A percentile compares a stretch with the other conserved stretches of the same genome.
phyloP scores from a whole-genome alignment of 2,329 filamentous ascomycete species.

The Aotearoamyces nothofagi region DNA sequence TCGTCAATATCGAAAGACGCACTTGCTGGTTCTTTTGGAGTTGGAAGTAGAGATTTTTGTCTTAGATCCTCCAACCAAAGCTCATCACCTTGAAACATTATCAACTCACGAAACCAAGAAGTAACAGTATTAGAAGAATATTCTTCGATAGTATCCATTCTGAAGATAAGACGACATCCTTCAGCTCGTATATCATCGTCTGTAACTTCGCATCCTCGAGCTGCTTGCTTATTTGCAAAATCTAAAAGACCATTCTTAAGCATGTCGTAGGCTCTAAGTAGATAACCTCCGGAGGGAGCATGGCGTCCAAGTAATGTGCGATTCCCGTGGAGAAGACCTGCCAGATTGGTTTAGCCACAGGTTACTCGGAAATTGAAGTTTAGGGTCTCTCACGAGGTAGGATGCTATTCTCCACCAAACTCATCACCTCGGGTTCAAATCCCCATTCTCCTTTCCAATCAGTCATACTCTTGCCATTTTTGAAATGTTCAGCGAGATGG shows the following conservation, averaged over 20 bases:
- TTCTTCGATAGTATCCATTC: constrained; percentile 31
- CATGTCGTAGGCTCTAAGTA: no score
- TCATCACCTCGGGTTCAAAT: constrained; percentile 43
- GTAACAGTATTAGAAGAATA: constrained; percentile 21
- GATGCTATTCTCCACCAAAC: constrained; percentile 51
- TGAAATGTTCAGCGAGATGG: constrained; percentile 54
- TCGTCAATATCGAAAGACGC: not conserved
- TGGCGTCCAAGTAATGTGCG: no score
- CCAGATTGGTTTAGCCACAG: constrained; percentile 24
- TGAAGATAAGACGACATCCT: constrained; percentile 42
- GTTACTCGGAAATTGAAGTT: constrained; percentile 22
- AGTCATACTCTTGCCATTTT: constrained; percentile 48
- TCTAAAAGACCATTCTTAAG: constrained; percentile 41
- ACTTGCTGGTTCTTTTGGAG: no score
- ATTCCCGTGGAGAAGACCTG: constrained; percentile 19
- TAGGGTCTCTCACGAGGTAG: constrained; percentile 39
- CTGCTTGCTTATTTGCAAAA: constrained; percentile 30
- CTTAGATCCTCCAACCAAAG: not conserved
- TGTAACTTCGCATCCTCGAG: constrained; percentile 25
- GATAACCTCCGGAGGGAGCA: no score
- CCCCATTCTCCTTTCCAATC: constrained; percentile 59
- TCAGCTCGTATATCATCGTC: constrained; percentile 41
- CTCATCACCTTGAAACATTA: constrained; percentile 29
- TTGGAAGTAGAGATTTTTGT: not conserved
- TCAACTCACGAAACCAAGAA: constrained; percentile 43